Conservation (phyloP, 2,329 filamentous ascomycete genomes). For the Colletotrichum nymphaeae region DNA sequence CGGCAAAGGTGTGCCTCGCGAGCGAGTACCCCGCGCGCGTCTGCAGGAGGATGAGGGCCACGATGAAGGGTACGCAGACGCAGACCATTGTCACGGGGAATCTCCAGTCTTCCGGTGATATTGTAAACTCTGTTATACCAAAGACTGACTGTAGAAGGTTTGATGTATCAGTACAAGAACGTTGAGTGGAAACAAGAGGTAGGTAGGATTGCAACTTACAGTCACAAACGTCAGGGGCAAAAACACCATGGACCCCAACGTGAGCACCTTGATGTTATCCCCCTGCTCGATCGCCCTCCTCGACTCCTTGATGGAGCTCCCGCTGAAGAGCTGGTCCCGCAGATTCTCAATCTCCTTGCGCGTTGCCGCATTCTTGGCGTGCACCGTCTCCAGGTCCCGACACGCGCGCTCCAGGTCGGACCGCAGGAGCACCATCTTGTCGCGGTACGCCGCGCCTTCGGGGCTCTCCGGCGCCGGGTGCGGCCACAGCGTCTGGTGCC, state of each 20-base stretch:
- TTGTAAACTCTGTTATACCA: conserved; percentile 61
- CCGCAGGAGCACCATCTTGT: conserved; percentile 58
- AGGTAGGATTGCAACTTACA: conserved; percentile 41
- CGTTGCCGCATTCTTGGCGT: conserved; percentile 63
- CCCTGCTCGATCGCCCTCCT: conserved; percentile 72
- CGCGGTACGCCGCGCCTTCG: conserved; percentile 59
- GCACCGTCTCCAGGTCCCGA: conserved; percentile 57
- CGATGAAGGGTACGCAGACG: conserved; percentile 64
- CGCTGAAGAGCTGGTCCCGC: conserved; percentile 71
- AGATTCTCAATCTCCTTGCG: conserved; percentile 66
- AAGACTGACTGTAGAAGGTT: conserved; percentile 57
- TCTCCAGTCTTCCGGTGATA: conserved; percentile 54
- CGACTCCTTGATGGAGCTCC: conserved; percentile 71
- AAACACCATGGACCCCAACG: conserved; percentile 71
- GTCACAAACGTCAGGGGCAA: conserved; percentile 72
- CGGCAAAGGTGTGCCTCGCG: conserved; percentile 11
- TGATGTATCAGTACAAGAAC: neutral
- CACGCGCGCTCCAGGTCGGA: conserved; percentile 64
- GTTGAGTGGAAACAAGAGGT: neutral
- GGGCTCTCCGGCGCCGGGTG: conserved; percentile 57
- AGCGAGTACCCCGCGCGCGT: conserved; percentile 46
- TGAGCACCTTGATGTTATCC: conserved; percentile 70
- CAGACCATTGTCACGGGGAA: conserved; percentile 73
- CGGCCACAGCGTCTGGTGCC: conserved; percentile 66
- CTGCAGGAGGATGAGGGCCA: conserved; percentile 58